Evolutionary conservation across 441 rosid species (phyloP), one percentile per base, ranked within the genome.

Genomic region (Codiaeum variegatum): DNA sequence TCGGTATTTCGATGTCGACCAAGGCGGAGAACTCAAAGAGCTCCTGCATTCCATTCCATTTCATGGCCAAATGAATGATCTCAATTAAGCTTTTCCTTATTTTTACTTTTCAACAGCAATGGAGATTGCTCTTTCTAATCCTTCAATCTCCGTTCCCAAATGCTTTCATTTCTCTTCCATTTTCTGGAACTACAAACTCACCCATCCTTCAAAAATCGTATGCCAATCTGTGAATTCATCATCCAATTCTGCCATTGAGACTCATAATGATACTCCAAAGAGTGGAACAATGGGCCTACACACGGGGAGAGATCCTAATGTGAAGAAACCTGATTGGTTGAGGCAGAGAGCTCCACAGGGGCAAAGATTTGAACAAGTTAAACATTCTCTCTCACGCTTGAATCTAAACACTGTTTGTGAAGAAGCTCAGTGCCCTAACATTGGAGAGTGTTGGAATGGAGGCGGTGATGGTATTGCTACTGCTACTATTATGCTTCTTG

Each of bases 401-500:
- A 93, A 86, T 26, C 98, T 95, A 66, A 88, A 90, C 47, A 93
- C 98, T 75, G 99, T 95, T 21, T 95, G 99, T 47, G 92, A 93
- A 67, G 99, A 93, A 79, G 98, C 99, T 59, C 98, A 93, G 75
- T 93, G 99, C 78, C 98, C 98, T 56, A 95, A 95, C 73, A 91
- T 93, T 29, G 98, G 98, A 63, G 97, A 91, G 96, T 95, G 99
- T 82, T 95, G 99, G 99, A 95, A 93, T 89, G 99, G 99, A 56
- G 99, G 99, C 66, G 92, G 87, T 29, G 99, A 93, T 76, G 99
- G 98, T 65, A 85, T 93, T 81, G 88, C 98, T 24, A 95, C 98
- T 1, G 99, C 98, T 10, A 95, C 98, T 1, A 95, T 91, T 60
- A 95, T 95, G 99, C 83, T 93, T 76, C 93, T 95, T 49, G 99